Percentiles rank a stretch among this genome's conserved stretches.
phyloP scores from a whole-genome alignment of 495 filamentous ascomycete genomes.

The Collariella sp. region DNA sequence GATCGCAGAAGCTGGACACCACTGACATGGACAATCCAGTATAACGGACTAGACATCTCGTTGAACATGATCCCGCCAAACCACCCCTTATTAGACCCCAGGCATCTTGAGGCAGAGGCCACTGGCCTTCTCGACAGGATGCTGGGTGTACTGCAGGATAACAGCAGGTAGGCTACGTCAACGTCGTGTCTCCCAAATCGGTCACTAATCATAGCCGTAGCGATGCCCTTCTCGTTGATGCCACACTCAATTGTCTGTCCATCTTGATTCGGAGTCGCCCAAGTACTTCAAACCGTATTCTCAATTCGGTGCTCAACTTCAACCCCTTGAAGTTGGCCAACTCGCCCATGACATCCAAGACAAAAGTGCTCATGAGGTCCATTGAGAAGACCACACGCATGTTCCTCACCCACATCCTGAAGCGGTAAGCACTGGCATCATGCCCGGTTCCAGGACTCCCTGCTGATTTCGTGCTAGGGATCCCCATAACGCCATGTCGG shows the following conservation, averaged over 20 bases:
- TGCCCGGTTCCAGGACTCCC: not conserved
- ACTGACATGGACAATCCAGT: constrained; percentile 38
- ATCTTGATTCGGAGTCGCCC: constrained; percentile 72
- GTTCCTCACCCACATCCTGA: constrained; percentile 69
- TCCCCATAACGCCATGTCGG: constrained; percentile 54
- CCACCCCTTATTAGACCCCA: constrained; percentile 66
- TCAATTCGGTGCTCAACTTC: constrained; percentile 79
- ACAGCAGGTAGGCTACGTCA: constrained; percentile 54
- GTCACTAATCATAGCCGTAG: constrained; percentile 35
- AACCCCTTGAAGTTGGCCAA: constrained; percentile 75
- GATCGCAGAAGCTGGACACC: not conserved
- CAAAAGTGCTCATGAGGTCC: constrained; percentile 74
- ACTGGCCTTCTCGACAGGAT: constrained; percentile 83
- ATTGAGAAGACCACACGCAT: constrained; percentile 88
- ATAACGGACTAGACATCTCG: constrained; percentile 81
- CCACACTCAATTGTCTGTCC: constrained; percentile 80
- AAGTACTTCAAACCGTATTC: constrained; percentile 71
- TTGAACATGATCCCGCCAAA: constrained; percentile 74
- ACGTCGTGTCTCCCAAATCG: not conserved
- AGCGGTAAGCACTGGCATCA: constrained; percentile 46
- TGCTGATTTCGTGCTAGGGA: constrained; percentile 46
- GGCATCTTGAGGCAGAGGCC: constrained; percentile 81
- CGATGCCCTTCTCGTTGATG: constrained; percentile 83
- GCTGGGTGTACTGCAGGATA: constrained; percentile 78
- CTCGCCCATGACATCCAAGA: constrained; percentile 65